Evolutionary conservation across 2,329 filamentous ascomycete genomes (phyloP).

Genomic region (Lachnellula hyalina): DNA sequence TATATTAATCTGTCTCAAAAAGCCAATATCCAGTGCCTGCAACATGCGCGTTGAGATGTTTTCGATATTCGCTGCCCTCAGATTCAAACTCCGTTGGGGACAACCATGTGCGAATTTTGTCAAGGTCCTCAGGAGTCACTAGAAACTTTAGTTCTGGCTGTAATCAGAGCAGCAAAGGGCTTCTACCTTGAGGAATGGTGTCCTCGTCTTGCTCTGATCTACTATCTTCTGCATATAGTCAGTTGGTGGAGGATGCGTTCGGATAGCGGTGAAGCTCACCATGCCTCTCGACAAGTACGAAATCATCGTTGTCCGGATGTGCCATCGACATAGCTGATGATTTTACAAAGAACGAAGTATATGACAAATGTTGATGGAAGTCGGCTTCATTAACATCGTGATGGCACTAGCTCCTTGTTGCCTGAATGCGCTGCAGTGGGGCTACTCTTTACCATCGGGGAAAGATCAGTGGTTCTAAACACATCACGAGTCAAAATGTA

Average conservation of each 20-base stretch:
- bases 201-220: not conserved
- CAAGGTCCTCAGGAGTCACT: not conserved
- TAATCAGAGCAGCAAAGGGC: not conserved
- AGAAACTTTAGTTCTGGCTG: not conserved
- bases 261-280: not conserved
- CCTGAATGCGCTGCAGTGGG: no score
- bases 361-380: no score
- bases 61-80: slow-evolving; percentile 1
- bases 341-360: no score
- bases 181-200: not conserved
- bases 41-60: slow-evolving; percentile 4
- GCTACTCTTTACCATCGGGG: no score
- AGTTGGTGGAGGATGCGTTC: not conserved
- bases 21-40: slow-evolving; percentile 5
- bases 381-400: no score
- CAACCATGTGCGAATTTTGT: not conserved
- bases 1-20: not conserved
- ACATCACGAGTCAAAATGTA: no score
- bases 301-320: not conserved
- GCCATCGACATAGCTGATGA: no score
- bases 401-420: no score
- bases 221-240: not conserved
- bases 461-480: no score
- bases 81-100: slow-evolving; percentile 3
- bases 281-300: not conserved